Evolutionary conservation across 306 rosid genomes (phyloP).

Genomic region (Vigna trinervia): DNA sequence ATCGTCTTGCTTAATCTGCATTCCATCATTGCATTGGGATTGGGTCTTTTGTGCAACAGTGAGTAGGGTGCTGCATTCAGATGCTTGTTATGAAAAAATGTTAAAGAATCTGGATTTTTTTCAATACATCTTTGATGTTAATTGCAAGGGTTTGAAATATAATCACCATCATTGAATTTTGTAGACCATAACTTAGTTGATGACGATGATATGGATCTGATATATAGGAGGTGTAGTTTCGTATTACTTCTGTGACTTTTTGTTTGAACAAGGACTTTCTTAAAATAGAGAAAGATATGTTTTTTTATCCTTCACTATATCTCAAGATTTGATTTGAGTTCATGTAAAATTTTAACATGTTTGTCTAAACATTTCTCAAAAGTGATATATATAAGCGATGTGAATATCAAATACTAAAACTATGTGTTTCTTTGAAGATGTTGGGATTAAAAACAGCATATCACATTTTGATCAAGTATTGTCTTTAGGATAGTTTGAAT

Average conservation of each 20-base stretch:
- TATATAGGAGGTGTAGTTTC: neutral
- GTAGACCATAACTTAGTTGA: neutral
- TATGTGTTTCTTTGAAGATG: neutral
- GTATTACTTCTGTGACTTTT: neutral
- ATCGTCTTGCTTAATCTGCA: neutral
- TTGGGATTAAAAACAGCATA: neutral
- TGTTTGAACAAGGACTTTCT: neutral
- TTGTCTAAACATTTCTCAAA: neutral
- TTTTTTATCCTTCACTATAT: neutral
- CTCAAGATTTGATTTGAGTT: neutral
- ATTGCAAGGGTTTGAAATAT: neutral
- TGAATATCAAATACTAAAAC: neutral
- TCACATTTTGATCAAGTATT: neutral
- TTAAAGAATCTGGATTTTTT: neutral
- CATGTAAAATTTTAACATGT: neutral
- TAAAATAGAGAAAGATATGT: neutral
- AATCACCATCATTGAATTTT: neutral
- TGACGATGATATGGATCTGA: conserved; percentile 1
- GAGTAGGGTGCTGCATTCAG: neutral
- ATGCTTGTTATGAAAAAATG: neutral
- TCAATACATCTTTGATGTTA: conserved; percentile 5
- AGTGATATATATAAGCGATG: neutral
- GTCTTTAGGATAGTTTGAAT: neutral
- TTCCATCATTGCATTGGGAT: neutral
- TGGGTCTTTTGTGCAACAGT: conserved; percentile 2